Percentiles rank a stretch among this genome's conserved stretches.
These are phyloP conservation scores for Moricandia moricandioides DNA, from an alignment of 345 rosid genomes.

Conservation along the genomic window DNA sequence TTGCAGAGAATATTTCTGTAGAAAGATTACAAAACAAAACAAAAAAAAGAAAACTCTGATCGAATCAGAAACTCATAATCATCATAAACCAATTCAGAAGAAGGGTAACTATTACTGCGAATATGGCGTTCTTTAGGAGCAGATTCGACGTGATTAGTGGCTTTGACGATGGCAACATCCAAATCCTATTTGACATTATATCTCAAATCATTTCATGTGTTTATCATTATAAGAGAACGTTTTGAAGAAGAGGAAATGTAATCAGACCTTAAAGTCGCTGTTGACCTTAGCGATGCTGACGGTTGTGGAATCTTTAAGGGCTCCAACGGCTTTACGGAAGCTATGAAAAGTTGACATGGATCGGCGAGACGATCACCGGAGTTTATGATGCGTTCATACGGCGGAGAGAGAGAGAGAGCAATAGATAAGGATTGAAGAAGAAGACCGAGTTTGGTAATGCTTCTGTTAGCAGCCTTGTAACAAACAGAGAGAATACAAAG, in stretches of 20 bases:
- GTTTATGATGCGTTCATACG: not conserved
- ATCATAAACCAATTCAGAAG: not conserved
- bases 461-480: conserved; percentile 31
- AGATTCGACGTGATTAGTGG: conserved; percentile 92
- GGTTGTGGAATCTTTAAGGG: conserved; percentile 91
- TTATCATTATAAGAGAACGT: not conserved
- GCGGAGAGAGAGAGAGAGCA: not conserved
- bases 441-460: conserved; percentile 13
- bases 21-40: not conserved
- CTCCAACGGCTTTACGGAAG: conserved; percentile 90
- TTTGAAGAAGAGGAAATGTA: not conserved
- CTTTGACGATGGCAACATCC: conserved; percentile 90
- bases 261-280: conserved; percentile 84
- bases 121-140: conserved; percentile 89
- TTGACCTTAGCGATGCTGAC: conserved; percentile 95
- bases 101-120: conserved; percentile 48
- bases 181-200: conserved; percentile 56
- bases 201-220: not conserved
- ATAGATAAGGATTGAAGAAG: conserved; percentile 3
- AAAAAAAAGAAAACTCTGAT: not conserved
- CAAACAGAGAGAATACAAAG: conserved; percentile 32
- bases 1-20: conserved; percentile 83
- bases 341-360: conserved; percentile 45
- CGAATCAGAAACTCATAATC: conserved; percentile 3
- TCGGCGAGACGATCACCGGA: not conserved